These are phyloP conservation scores for Apophysomyces variabilis DNA, from an alignment of 371 early-diverging fungal species.

Conservation along the genomic window DNA sequence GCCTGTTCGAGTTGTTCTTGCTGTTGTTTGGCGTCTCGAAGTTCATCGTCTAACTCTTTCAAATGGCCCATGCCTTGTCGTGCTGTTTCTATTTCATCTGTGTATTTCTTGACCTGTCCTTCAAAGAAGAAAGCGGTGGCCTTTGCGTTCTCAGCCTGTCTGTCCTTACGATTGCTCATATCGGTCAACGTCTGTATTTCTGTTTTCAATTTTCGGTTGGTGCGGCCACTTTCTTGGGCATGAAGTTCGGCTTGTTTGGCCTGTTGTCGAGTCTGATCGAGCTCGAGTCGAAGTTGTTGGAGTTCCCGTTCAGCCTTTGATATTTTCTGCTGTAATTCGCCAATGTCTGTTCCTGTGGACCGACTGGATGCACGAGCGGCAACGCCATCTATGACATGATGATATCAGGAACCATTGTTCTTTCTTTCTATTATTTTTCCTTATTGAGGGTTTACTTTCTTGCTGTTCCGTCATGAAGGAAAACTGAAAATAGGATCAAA, in stretches of 20 bases:
- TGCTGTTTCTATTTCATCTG: conserved; percentile 55
- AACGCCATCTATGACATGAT: conserved; percentile 12
- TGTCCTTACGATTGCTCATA: conserved; percentile 57
- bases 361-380: conserved; percentile 23
- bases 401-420: background rate
- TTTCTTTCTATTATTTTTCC: background rate
- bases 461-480: conserved; percentile 1
- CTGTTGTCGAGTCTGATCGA: conserved; percentile 51
- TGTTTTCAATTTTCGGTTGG: conserved; percentile 52
- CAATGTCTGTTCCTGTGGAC: conserved; percentile 55
- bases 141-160: conserved; percentile 57
- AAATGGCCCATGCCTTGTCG: conserved; percentile 52
- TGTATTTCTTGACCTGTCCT: conserved; percentile 56
- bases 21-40: conserved; percentile 44
- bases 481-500: background rate
- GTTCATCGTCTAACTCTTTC: conserved; percentile 49
- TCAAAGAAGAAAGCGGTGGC: conserved; percentile 59
- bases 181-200: conserved; percentile 57
- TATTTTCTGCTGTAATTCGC: conserved; percentile 53
- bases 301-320: conserved; percentile 49
- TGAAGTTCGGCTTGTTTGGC: conserved; percentile 52
- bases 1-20: conserved; percentile 40
- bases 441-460: background rate
- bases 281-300: conserved; percentile 33
- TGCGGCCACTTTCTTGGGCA: conserved; percentile 52